Conservation (phyloP, 2,329 filamentous ascomycete genomes). For the Annulohypoxylon truncatum region DNA sequence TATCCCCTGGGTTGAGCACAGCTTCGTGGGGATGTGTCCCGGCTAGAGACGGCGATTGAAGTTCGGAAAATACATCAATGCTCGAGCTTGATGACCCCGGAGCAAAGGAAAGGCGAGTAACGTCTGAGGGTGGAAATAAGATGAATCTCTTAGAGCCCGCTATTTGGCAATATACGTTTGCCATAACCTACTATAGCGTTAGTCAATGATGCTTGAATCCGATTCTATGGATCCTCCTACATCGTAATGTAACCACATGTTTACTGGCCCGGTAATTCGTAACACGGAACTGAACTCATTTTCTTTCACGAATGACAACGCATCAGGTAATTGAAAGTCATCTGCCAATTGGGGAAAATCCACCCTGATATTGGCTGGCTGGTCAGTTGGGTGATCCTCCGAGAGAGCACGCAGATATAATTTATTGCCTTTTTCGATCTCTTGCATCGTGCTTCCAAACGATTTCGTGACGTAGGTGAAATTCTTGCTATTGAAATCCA, state of each 20-base stretch:
- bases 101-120: slow-evolving; percentile 74
- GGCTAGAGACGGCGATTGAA: slow-evolving; percentile 55
- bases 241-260: slow-evolving; percentile 93
- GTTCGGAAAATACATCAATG: slow-evolving; percentile 73
- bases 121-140: slow-evolving; percentile 82
- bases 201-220: background rate
- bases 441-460: slow-evolving; percentile 74
- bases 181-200: slow-evolving; percentile 72
- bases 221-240: slow-evolving; percentile 55
- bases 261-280: slow-evolving; percentile 81
- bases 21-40: slow-evolving; percentile 74
- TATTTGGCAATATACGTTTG: slow-evolving; percentile 86
- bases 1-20: slow-evolving; percentile 75
- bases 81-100: slow-evolving; percentile 85
- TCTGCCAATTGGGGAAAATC: slow-evolving; percentile 77
- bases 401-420: slow-evolving; percentile 86
- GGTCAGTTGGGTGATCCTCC: slow-evolving; percentile 71
- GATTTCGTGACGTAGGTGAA: slow-evolving; percentile 78
- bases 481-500: slow-evolving; percentile 88
- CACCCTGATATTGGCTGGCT: slow-evolving; percentile 73
- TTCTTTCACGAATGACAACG: slow-evolving; percentile 68
- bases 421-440: slow-evolving; percentile 67
- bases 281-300: slow-evolving; percentile 82
- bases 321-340: slow-evolving; percentile 76
- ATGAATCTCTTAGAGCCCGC: slow-evolving; percentile 77